A percentile compares a stretch with the other conserved stretches of the same genome.
phyloP scores from a whole-genome alignment of 129 eudicot genomes.

The Sambucus nigra region DNA sequence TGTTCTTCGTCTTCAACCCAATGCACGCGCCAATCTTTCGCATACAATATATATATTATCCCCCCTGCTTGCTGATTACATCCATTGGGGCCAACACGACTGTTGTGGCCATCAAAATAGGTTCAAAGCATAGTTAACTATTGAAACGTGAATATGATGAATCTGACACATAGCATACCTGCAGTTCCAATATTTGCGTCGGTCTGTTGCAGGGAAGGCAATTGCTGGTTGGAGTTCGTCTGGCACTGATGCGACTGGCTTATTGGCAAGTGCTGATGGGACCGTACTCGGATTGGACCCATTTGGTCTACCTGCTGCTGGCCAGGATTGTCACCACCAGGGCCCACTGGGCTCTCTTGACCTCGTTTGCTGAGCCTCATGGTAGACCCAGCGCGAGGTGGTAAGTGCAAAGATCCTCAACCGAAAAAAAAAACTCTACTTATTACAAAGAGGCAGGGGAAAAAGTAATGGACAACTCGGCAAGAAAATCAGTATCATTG shows the following conservation, averaged over 20 bases:
- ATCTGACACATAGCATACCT: slow-evolving; percentile 2
- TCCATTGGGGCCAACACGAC: no score
- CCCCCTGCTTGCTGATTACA: no score
- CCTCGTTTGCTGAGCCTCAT: slow-evolving; percentile 11
- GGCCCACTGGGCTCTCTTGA: slow-evolving; percentile 16
- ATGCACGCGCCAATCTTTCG: no score
- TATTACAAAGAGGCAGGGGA: background rate
- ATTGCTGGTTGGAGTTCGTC: slow-evolving; percentile 17
- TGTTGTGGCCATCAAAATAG: no score
- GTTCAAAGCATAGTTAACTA: background rate
- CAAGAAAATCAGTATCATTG: no score
- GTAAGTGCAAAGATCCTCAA: slow-evolving; percentile 6
- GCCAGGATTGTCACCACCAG: slow-evolving; percentile 10
- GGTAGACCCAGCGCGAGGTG: slow-evolving; percentile 12
- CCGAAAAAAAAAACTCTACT: background rate
- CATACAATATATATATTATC: no score
- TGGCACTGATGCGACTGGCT: slow-evolving; percentile 12
- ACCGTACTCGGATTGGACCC: slow-evolving; percentile 13
- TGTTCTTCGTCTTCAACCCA: no score
- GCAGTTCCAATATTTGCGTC: slow-evolving; percentile 13
- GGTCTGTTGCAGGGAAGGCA: slow-evolving; percentile 11
- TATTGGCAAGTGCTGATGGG: slow-evolving; percentile 6
- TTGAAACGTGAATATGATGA: background rate
- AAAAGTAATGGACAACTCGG: no score
- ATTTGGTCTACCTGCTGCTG: slow-evolving; percentile 13